Conservation (phyloP, 2,329 filamentous ascomycete species). For the Akanthomyces muscarius region DNA sequence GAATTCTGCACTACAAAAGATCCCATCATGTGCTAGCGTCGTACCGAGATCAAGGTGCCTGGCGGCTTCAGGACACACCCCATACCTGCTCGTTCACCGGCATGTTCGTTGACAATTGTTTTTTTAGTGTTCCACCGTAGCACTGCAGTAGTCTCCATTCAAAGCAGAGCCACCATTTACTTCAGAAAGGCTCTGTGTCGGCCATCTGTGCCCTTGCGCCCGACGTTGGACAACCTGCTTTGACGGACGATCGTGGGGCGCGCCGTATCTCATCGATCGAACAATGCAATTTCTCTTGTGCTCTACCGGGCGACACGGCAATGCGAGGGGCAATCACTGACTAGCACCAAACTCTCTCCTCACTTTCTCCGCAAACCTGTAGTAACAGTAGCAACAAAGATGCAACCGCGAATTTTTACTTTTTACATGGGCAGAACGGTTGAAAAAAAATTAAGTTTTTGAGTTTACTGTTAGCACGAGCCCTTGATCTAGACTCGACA, state of each 20-base stretch:
- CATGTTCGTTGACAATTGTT: neutral
- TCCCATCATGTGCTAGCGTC: neutral
- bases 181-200: neutral
- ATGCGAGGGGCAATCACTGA: neutral
- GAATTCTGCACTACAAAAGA: neutral
- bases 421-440: neutral
- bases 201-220: neutral
- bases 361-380: neutral
- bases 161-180: no score
- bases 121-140: neutral
- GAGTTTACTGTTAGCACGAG: neutral
- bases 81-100: neutral
- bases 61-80: neutral
- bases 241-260: neutral
- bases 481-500: neutral
- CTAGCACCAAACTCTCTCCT: constrained; percentile 1
- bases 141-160: no score
- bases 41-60: neutral
- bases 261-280: constrained; percentile 9
- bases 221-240: neutral
- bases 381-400: neutral
- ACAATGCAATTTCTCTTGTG: neutral
- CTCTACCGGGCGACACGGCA: neutral
- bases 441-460: neutral
- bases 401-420: neutral